phyloP scores from a whole-genome alignment of 2,329 filamentous ascomycete genomes.

The Paradendryphiella salina region DNA sequence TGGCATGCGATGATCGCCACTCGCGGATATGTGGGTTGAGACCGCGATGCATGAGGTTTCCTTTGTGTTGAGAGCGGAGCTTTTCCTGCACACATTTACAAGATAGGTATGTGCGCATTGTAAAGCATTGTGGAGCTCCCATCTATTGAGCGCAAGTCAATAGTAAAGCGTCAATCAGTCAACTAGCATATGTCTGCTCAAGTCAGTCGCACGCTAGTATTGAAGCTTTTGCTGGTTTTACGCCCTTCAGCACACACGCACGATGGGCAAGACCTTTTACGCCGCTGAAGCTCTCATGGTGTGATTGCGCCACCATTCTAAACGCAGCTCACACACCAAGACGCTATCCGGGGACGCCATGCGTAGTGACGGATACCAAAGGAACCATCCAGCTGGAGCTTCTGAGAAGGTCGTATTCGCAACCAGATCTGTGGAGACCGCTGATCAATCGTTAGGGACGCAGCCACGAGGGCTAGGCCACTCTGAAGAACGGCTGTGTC shows the following conservation, averaged over 20 bases:
- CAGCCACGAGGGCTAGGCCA: neutral
- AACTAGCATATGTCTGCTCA: neutral
- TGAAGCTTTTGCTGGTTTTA: too few relatives aligned
- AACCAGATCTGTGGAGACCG: neutral
- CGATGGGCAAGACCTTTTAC: neutral
- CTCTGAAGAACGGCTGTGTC: neutral
- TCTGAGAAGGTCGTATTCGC: neutral
- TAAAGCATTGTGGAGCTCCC: neutral
- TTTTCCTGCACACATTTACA: neutral
- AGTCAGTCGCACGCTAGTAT: neutral
- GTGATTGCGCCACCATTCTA: constrained; percentile 4
- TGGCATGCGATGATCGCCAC: constrained; percentile 13
- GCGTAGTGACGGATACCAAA: constrained; percentile 8
- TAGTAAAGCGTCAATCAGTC: neutral
- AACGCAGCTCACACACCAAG: neutral
- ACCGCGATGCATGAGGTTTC: neutral
- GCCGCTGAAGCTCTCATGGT: neutral
- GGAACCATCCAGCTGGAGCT: constrained; percentile 1
- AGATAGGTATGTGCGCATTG: neutral
- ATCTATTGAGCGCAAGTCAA: neutral
- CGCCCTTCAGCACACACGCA: too few relatives aligned
- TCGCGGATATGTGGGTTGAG: neutral
- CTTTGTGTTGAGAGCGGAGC: neutral
- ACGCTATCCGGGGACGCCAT: neutral
- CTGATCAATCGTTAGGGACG: constrained; percentile 5